Base-by-base conservation (phyloP, 2,329 filamentous ascomycete species). In the Dactylella cylindrospora region DNA sequence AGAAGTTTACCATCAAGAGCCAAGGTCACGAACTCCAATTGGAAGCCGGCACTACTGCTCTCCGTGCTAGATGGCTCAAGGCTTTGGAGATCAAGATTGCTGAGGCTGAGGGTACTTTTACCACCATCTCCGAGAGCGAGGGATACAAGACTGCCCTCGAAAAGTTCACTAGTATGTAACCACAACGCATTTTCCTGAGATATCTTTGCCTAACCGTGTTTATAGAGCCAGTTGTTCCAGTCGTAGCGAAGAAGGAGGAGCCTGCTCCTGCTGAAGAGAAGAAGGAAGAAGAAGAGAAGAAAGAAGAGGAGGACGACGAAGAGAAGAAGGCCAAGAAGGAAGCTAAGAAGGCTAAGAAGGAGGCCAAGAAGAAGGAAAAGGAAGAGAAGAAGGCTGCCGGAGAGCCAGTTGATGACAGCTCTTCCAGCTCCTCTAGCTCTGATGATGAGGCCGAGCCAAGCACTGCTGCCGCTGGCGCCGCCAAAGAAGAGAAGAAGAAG, bases 1-100 rank as follows among this genome's bases (percentile, higher is more conserved):
- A 82, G 76, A 90, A 93, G 76, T 95, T 98, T 79, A 64, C 66
- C 9, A 78, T 83, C 71, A 86, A 97, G 79, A 88, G 85, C 72
- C 76, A 87, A 72, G 84, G 86, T 75, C 86, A 86, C 69, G 85
- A 94, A 77, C 95, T 95, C 83, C 90, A 96, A 81, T 95, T 98
- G 80, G 91, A 96, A 82, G 88, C 91, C 55, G 71, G 78, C 70
- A 84, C 72, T 70, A 70, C 81, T 41, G 77, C 82, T 60, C 90
- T 96, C 77, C 90, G 91, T 72, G 89, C 95, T 75, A 88, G 86
- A 80, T 97, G 93, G 93, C 82, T 95, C 70, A 77, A 83, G 65
- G 86, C 90, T 71, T 74, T 95, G 69, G 90, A 93, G 81, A 76
- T 81, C 70, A 88, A 90, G 79, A 81, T 87, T 47, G 80, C 84